phyloP scores from a whole-genome alignment of 352 stramenopile genomes.

The Globisporangium middletonii region DNA sequence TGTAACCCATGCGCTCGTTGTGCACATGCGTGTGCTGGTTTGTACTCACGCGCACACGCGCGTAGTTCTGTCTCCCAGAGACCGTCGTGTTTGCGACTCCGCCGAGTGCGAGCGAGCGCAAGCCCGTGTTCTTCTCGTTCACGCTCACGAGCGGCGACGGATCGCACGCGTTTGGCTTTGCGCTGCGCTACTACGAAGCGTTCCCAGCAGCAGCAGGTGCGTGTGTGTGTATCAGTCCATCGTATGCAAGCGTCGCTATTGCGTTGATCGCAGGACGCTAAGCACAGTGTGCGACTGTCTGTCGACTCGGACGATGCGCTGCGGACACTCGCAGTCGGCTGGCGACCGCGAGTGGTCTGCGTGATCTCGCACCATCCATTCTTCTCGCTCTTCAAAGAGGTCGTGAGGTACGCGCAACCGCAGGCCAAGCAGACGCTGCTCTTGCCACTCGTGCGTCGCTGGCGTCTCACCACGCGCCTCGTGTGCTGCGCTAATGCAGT shows the following conservation, averaged over 20 bases:
- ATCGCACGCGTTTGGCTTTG: constrained; percentile 63
- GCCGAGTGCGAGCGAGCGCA: constrained; percentile 41
- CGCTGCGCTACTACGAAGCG: constrained; percentile 52
- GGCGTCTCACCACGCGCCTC: no score
- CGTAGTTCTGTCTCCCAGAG: constrained; percentile 72
- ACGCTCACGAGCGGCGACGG: constrained; percentile 72
- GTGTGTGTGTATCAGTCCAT: neutral
- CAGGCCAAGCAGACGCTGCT: neutral
- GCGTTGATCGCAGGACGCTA: no score
- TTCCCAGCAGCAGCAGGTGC: constrained; percentile 3
- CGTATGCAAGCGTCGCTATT: no score
- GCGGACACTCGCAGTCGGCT: constrained; percentile 11
- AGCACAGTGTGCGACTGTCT: no score
- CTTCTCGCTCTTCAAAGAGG: constrained; percentile 77
- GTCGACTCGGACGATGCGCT: neutral
- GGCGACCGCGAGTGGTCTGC: constrained; percentile 60
- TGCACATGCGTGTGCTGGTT: neutral
- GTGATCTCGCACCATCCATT: constrained; percentile 78
- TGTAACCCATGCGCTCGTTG: neutral
- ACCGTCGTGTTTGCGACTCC: constrained; percentile 31
- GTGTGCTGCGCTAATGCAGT: no score
- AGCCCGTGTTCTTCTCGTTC: constrained; percentile 77
- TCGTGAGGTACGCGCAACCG: constrained; percentile 37
- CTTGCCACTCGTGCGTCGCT: neutral
- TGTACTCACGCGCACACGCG: neutral